phyloP scores from a whole-genome alignment of 495 filamentous ascomycete genomes.

The Trichoderma virens region DNA sequence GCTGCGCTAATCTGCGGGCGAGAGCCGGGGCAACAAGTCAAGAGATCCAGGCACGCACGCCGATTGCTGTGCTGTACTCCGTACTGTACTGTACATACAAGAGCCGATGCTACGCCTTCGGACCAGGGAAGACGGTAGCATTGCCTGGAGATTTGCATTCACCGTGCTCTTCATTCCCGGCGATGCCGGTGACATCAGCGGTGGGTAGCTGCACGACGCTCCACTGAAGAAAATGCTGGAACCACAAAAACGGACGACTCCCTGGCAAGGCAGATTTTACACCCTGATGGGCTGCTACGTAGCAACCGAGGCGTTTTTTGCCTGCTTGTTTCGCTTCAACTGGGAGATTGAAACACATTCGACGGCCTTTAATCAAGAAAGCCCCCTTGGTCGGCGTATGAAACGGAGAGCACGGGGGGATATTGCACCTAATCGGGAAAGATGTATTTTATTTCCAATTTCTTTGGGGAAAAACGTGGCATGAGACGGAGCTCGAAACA shows the following conservation, averaged over 20 bases:
- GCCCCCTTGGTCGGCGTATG: background rate
- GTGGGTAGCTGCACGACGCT: background rate
- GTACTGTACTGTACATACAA: background rate
- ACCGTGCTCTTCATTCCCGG: background rate
- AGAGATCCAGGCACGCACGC: too few species aligned
- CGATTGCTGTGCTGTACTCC: background rate
- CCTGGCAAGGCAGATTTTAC: background rate
- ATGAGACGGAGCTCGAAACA: too few species aligned
- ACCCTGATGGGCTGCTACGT: background rate
- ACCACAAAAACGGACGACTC: background rate
- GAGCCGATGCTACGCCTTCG: background rate
- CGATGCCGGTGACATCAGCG: constrained; percentile 7
- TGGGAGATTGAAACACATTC: background rate
- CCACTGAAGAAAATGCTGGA: background rate
- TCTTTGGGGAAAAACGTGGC: too few species aligned
- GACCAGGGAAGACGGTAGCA: background rate
- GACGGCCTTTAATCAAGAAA: background rate
- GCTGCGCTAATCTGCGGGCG: background rate
- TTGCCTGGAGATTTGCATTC: background rate
- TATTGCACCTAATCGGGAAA: background rate
- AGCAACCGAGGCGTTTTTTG: background rate
- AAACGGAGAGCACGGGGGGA: background rate
- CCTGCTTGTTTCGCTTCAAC: background rate
- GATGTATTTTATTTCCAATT: too few species aligned
- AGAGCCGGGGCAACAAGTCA: too few species aligned